Percentiles rank a stretch among this genome's conserved stretches.
Evolutionary conservation across 495 filamentous ascomycete genomes (phyloP).

Genomic region (Penicillium maclennaniae): DNA sequence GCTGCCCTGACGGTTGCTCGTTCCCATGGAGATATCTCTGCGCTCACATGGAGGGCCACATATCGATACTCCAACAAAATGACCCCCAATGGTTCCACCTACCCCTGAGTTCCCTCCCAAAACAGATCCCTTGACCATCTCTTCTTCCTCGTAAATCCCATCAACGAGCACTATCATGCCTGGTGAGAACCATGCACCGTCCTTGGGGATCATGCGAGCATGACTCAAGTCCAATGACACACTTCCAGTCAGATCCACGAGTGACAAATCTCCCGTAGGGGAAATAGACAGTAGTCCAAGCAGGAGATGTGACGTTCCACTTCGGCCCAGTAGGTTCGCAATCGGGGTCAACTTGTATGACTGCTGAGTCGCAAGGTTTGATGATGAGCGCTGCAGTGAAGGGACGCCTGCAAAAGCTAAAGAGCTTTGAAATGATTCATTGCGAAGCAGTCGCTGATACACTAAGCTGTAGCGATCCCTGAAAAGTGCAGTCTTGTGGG

Average conservation of each 20-base stretch:
- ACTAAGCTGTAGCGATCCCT: conserved; percentile 85
- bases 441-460: conserved; percentile 84
- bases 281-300: conserved; percentile 78
- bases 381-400: conserved; percentile 51
- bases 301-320: conserved; percentile 78
- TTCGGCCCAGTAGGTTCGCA: conserved; percentile 87
- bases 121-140: conserved; percentile 58
- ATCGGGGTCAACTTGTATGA: conserved; percentile 89
- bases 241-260: conserved; percentile 82
- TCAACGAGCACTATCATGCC: conserved; percentile 95
- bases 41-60: conserved; percentile 88
- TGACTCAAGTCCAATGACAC: conserved; percentile 80
- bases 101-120: conserved; percentile 74
- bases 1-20: conserved; percentile 49
- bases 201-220: conserved; percentile 73
- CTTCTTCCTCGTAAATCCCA: conserved; percentile 91
- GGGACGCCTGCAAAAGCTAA: conserved; percentile 44
- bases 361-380: conserved; percentile 52
- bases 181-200: conserved; percentile 85
- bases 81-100: conserved; percentile 82
- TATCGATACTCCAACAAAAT: conserved; percentile 83
- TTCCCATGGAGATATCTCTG: conserved; percentile 71
- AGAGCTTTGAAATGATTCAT: conserved; percentile 87
- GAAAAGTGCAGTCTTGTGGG: conserved; percentile 80
- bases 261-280: conserved; percentile 75